These are phyloP conservation scores for Poronia punctata DNA, from an alignment of 495 filamentous ascomycete species.

Conservation along the genomic window DNA sequence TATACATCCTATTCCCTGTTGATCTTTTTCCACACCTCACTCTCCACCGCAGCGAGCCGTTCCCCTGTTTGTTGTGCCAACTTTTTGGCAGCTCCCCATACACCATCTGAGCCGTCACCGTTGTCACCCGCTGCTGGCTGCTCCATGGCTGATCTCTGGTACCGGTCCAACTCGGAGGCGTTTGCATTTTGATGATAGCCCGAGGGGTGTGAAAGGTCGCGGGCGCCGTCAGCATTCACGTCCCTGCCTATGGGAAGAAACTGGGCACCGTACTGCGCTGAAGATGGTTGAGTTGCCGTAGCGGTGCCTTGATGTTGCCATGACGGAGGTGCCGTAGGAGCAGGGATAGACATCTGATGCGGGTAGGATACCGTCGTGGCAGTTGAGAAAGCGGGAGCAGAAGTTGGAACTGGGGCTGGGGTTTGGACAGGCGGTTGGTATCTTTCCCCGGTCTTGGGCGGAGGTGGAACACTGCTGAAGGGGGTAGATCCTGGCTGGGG, in stretches of 20 bases:
- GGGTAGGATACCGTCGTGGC: slow-evolving; percentile 26
- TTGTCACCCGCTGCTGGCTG: slow-evolving; percentile 18
- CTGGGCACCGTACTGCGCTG: slow-evolving; percentile 12
- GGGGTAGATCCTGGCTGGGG: slow-evolving; percentile 57
- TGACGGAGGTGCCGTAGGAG: slow-evolving; percentile 25
- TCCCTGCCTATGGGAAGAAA: slow-evolving; percentile 3
- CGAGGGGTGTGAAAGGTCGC: slow-evolving; percentile 39
- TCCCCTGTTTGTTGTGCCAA: slow-evolving; percentile 55
- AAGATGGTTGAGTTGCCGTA: slow-evolving; percentile 19
- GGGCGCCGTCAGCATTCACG: not conserved
- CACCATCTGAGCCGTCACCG: slow-evolving; percentile 37
- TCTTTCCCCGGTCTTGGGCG: slow-evolving; percentile 45
- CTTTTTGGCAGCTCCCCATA: slow-evolving; percentile 51
- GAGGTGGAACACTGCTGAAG: slow-evolving; percentile 40
- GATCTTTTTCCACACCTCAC: slow-evolving; percentile 65
- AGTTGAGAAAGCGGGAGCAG: no score
- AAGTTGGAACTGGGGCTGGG: slow-evolving; percentile 13
- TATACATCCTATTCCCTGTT: slow-evolving; percentile 44
- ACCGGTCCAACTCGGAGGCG: slow-evolving; percentile 36
- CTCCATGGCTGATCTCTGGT: slow-evolving; percentile 23
- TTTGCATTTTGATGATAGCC: slow-evolving; percentile 52
- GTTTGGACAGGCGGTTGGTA: slow-evolving; percentile 27
- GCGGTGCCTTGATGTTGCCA: slow-evolving; percentile 31
- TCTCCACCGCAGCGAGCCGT: slow-evolving; percentile 56
- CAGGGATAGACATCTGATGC: slow-evolving; percentile 35